These are phyloP conservation scores for Backusella sp. DNA, from an alignment of 192 early-diverging fungal species.

Conservation along the genomic window DNA sequence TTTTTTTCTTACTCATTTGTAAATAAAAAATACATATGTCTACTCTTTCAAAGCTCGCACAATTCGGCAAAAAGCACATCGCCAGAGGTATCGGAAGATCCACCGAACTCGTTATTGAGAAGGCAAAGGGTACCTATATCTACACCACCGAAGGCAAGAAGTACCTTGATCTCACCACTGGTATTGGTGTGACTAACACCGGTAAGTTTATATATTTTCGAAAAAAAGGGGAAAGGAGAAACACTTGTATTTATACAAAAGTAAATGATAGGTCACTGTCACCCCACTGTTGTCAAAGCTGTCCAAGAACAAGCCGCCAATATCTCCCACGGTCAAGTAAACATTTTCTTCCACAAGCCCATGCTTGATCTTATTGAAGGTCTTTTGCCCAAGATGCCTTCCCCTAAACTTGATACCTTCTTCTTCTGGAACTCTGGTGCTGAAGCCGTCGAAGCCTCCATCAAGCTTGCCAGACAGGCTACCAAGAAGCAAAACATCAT, in stretches of 20 bases:
- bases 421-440: constrained; percentile 43
- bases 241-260: neutral
- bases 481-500: constrained; percentile 44
- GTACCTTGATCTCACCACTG: constrained; percentile 36
- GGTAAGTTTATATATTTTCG: constrained; percentile 13
- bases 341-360: constrained; percentile 37
- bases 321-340: constrained; percentile 35
- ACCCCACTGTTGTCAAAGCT: constrained; percentile 44
- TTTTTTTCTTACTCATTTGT: neutral
- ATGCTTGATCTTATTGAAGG: constrained; percentile 33
- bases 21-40: constrained; percentile 2
- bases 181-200: constrained; percentile 39
- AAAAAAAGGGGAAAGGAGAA: neutral
- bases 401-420: constrained; percentile 33
- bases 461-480: constrained; percentile 41
- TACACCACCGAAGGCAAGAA: constrained; percentile 33
- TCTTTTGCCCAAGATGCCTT: constrained; percentile 24
- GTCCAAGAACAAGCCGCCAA: constrained; percentile 39
- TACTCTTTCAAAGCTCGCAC: constrained; percentile 17
- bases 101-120: constrained; percentile 27
- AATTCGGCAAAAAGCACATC: constrained; percentile 27
- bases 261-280: constrained; percentile 34
- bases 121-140: constrained; percentile 26
- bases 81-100: constrained; percentile 26
- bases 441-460: constrained; percentile 39